Base-by-base conservation (phyloP, 495 filamentous ascomycete species). In the Talaromyces liani region DNA sequence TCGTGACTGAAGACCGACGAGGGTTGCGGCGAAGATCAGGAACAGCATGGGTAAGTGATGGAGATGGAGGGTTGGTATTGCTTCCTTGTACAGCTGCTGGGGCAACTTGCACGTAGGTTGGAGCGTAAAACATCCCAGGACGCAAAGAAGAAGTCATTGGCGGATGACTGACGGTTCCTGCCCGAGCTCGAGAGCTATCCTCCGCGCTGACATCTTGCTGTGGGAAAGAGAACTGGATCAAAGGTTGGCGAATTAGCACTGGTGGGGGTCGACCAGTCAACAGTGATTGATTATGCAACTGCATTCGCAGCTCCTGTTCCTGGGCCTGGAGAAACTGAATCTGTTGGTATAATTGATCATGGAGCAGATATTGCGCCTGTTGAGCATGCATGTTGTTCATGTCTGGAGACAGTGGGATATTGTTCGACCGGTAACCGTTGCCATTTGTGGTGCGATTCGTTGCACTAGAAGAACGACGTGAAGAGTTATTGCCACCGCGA, bases 251-350 rank as follows among this genome's bases (percentile, higher is more conserved):
- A 64, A 79, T 79, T 58, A 80, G 69, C 20, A 77, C 71, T 41
- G 80, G 80, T 1, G 79, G 80, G 9, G 76, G 75, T 31, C 85
- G 72, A 18, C 76, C 77, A 25, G 84, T 84, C 16, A 79, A 67
- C 36, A 85, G 73, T 6, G 82, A 80, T 63, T 87, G 84, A 51
- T 79, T 81, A 53, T 88, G 85, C 31, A 86, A 73, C 64, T 87
- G 84, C 64, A 87, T 74, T 61, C 84, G 79, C 65, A 88, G 69
- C 61, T 84, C 81, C 64, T 88, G 84, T 62, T 87, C 84, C 71
- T 90, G 86, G 22, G 81, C 84, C 67, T 89, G 86, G 54, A 90
- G 75, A 22, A 83, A 65, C 71, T 87, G 85, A 61, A 85, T 88
- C 63, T 87, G 83, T 64, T 86, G 84, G 63, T 77, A 83, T 0